Base-by-base conservation (phyloP, 345 rosid species). In the Citrus mangshanensis region DNA sequence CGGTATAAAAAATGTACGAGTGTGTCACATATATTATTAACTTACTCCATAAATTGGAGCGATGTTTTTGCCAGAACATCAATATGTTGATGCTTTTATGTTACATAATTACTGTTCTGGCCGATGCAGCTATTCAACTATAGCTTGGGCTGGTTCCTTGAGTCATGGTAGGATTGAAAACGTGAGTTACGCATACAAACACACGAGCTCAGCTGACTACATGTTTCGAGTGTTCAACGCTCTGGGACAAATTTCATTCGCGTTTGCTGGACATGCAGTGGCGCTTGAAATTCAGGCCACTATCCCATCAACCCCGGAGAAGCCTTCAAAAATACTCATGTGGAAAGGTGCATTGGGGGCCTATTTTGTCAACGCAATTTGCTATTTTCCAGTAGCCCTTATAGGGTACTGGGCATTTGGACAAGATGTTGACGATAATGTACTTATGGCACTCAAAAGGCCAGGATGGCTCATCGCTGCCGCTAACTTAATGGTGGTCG, bases 271-370 rank as follows among this genome's bases (percentile, higher is more conserved):
- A 9, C 99, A 96, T 21, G 98, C 98, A 0, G 99, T 96, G 18
- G 97, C 80, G 46, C 91, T 96, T 0, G 98, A 96, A 80, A 96
- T 96, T 65, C 99, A 96, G 81, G 97, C 98, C 76, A 96, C 99
- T 6, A 90, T 96, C 61, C 99, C 98, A 27, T 96, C 99, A 0
- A 91, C 97, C 5, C 92, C 93, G 0, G 93, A 92, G 66, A 96
- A 80, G 75, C 95, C 99, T 66, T 96, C 99, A 2, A 93, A 81
- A 65, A 75, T 90, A 16, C 85, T 97, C 2, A 96, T 96, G 99
- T 96, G 97, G 99, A 93, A 89, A 80, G 99, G 99, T 3, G 99
- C 87, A 2, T 1, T 96, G 0, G 93, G 92, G 3, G 88, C 98
- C 71, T 96, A 96, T 76, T 90, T 96, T 38, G 75, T 93, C 74